These are phyloP conservation scores for Penicillium maclennaniae DNA, from an alignment of 495 filamentous ascomycete genomes.

Conservation along the genomic window DNA sequence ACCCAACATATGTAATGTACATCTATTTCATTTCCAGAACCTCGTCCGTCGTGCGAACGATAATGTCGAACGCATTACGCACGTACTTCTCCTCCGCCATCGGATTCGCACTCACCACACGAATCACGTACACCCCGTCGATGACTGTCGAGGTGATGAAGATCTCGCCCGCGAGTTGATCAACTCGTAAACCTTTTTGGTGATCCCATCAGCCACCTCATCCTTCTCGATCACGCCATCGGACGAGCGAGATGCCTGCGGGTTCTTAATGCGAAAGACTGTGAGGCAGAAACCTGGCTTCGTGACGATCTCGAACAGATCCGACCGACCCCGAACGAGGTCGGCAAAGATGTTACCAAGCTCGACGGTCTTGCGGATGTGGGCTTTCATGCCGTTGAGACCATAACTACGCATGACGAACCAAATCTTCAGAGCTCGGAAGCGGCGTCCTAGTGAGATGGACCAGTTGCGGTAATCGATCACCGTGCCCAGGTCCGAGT, in stretches of 20 bases:
- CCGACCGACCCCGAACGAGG: conserved; percentile 54
- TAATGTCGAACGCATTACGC: conserved; percentile 68
- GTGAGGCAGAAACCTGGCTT: conserved; percentile 77
- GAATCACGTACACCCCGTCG: conserved; percentile 73
- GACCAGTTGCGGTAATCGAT: conserved; percentile 99
- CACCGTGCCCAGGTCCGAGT: conserved; percentile 76
- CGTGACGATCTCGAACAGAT: conserved; percentile 75
- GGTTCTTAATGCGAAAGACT: conserved; percentile 57
- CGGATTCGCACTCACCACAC: conserved; percentile 70
- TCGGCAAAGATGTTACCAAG: conserved; percentile 68
- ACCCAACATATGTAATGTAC: neutral
- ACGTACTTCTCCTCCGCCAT: conserved; percentile 69
- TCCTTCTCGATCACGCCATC: conserved; percentile 26
- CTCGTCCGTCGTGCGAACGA: conserved; percentile 67
- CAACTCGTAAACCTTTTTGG: conserved; percentile 72
- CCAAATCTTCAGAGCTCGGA: conserved; percentile 92
- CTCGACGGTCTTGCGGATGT: conserved; percentile 62
- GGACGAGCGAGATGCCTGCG: conserved; percentile 20
- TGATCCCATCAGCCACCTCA: conserved; percentile 59
- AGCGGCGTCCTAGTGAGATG: conserved; percentile 91
- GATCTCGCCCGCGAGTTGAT: conserved; percentile 75
- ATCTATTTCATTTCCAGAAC: conserved; percentile 31
- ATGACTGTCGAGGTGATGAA: conserved; percentile 80
- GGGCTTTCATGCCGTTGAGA: conserved; percentile 67
- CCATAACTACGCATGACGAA: conserved; percentile 91